Conservation (phyloP, 257 asterid genomes). For the Pogostemon cablin region DNA sequence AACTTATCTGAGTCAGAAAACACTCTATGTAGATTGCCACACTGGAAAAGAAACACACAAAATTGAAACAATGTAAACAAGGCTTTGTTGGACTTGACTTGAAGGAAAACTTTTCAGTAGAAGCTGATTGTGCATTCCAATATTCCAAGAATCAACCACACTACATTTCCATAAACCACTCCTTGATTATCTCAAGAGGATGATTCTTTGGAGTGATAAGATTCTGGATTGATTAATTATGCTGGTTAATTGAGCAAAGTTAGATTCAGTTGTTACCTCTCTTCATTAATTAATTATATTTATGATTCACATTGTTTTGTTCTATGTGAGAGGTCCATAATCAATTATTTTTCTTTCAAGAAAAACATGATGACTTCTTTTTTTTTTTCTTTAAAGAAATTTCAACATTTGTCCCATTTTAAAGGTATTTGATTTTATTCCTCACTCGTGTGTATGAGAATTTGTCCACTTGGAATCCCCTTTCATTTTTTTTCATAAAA, state of each 20-base stretch:
- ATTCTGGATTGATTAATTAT: conserved; percentile 33
- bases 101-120: conserved; percentile 36
- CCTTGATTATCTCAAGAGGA: conserved; percentile 28
- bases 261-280: conserved; percentile 47
- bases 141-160: conserved; percentile 40
- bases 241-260: conserved; percentile 29
- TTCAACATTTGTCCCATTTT: too few species aligned
- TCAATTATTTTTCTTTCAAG: background rate
- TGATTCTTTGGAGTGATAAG: conserved; percentile 34
- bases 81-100: conserved; percentile 30
- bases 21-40: conserved; percentile 34
- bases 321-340: background rate
- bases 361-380: too few species aligned
- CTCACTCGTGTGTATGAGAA: too few species aligned
- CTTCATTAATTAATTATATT: background rate
- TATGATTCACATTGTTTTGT: background rate
- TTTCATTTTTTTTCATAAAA: too few species aligned
- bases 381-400: too few species aligned
- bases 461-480: too few species aligned
- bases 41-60: conserved; percentile 1
- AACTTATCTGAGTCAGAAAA: conserved; percentile 43
- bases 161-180: conserved; percentile 3
- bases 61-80: background rate
- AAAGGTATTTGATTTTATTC: too few species aligned
- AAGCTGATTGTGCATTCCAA: conserved; percentile 55